Base-by-base conservation (phyloP, 352 stramenopile species). In the Globisporangium yorkense region DNA sequence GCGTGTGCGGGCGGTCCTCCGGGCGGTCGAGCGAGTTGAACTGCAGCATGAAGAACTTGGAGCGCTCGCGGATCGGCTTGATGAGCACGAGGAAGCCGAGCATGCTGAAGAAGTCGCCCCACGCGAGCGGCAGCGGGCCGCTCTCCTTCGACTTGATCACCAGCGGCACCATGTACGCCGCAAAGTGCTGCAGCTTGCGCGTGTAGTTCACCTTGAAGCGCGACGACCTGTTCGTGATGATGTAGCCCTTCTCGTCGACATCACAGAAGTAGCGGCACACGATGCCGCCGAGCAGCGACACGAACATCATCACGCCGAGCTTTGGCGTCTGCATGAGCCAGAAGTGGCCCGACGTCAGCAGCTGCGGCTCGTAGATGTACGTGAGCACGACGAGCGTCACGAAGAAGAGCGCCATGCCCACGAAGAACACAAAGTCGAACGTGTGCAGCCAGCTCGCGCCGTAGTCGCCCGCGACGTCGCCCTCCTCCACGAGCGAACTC, bases 151-250 rank as follows among this genome's bases (percentile, higher is more conserved):
- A 74, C 54, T 89, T 84, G 61, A 94, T 72, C 15, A 92, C 75
- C 35, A 94, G 65, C 45, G 84, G 84, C 54, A 92, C 79, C 67
- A 92, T 76, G 66, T 92, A 94, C 9, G 84, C 84, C 0, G 84
- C 84, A 24, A 94, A 84, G 50, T 89, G 78, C 72, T 92, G 82
- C 44, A 94, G 63, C 70, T 94, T 94, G 20, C 84, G 78, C 8
- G 84, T 94, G 74, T 94, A 94, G 73, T 94, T 94, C 56, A 94
- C 84, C 66, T 94, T 94, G 74, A 94, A 94, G 37, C 57, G 71
- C 29, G 84, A 94, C 59, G 70, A 84, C 65, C 81, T 85, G 66
- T 91, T 88, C 31, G 84, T 94, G 66, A 94, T 88, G 51, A 94
- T 88, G 70, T 94, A 94, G 10, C 82, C 84, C 50, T 81, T 80